A percentile compares a stretch with the other conserved stretches of the same genome.
phyloP scores from a whole-genome alignment of 2,329 filamentous ascomycete species.

The Alternaria sp. region DNA sequence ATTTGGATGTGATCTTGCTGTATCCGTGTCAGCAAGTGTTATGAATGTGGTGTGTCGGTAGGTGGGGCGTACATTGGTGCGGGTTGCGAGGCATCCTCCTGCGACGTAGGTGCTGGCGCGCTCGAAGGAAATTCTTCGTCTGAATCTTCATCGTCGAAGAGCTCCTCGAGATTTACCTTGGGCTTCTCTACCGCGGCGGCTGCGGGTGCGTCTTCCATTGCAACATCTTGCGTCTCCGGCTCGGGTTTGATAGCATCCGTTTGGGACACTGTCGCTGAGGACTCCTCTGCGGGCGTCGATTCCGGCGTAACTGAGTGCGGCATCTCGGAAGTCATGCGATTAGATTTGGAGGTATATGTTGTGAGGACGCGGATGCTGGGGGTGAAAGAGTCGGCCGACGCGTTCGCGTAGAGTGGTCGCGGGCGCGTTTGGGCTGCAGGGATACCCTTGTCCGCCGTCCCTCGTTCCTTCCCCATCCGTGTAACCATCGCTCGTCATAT shows the following conservation, averaged over 20 bases:
- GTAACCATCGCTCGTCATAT: slow-evolving; percentile 17
- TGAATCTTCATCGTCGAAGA: slow-evolving; percentile 64
- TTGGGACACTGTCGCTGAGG: slow-evolving; percentile 48
- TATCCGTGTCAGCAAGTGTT: slow-evolving; percentile 20
- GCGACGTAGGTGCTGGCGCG: slow-evolving; percentile 53
- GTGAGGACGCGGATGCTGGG: slow-evolving; percentile 2
- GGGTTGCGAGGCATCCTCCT: slow-evolving; percentile 49
- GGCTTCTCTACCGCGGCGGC: slow-evolving; percentile 35
- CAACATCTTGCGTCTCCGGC: slow-evolving; percentile 35
- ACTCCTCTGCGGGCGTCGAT: slow-evolving; percentile 47
- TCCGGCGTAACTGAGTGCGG: slow-evolving; percentile 55
- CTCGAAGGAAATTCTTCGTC: slow-evolving; percentile 66
- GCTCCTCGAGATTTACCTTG: slow-evolving; percentile 59
- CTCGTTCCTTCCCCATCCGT: slow-evolving; percentile 16
- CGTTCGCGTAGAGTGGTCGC: slow-evolving; percentile 20
- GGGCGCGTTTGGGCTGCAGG: slow-evolving; percentile 30
- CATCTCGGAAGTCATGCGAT: slow-evolving; percentile 41
- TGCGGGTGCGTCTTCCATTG: slow-evolving; percentile 40
- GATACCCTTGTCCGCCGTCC: slow-evolving; percentile 10
- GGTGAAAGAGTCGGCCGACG: slow-evolving; percentile 17
- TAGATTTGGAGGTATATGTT: not conserved
- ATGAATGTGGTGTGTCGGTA: not conserved
- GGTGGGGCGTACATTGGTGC: slow-evolving; percentile 46
- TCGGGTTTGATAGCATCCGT: slow-evolving; percentile 38
- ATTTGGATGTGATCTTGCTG: slow-evolving; percentile 49